phyloP scores from a whole-genome alignment of 352 stramenopile genomes.

The Halophytophthora batemanensis region DNA sequence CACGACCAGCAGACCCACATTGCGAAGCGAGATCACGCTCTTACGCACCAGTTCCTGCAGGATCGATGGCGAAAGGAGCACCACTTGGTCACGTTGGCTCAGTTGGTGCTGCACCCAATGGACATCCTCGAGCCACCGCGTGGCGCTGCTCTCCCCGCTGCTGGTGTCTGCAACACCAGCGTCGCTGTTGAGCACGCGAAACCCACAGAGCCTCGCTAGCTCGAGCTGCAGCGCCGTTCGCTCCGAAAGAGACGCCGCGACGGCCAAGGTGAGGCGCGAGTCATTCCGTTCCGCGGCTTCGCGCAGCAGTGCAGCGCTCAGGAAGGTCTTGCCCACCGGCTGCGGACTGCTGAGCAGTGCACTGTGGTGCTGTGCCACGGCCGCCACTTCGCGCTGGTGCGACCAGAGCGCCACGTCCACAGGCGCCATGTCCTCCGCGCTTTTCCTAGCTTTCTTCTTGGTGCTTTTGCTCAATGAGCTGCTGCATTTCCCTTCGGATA shows the following conservation, averaged over 20 bases:
- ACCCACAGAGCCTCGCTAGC: constrained; percentile 41
- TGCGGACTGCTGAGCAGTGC: constrained; percentile 56
- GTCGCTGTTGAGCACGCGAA: constrained; percentile 36
- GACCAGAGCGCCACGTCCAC: constrained; percentile 39
- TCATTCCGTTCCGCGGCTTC: constrained; percentile 23
- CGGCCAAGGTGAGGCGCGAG: constrained; percentile 28
- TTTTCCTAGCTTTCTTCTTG: too few relatives aligned
- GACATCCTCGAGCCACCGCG: constrained; percentile 22
- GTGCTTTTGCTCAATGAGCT: too few relatives aligned
- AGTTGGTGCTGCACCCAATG: constrained; percentile 17
- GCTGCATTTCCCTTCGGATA: too few relatives aligned
- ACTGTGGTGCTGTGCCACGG: constrained; percentile 56
- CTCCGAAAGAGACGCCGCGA: constrained; percentile 32
- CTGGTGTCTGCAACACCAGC: constrained; percentile 1
- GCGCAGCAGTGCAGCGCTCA: constrained; percentile 49
- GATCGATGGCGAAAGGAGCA: constrained; percentile 43
- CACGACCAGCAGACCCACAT: constrained; percentile 53
- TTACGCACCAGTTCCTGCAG: constrained; percentile 42
- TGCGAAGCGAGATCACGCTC: constrained; percentile 12
- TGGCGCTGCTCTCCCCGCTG: not conserved
- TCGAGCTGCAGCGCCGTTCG: constrained; percentile 33
- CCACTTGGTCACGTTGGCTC: constrained; percentile 23
- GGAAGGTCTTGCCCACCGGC: constrained; percentile 70
- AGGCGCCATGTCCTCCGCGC: too few relatives aligned
- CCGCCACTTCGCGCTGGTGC: constrained; percentile 72